Evolutionary conservation across 2,329 filamentous ascomycete species (phyloP).

Genomic region (Colletotrichum neosansevieriae): DNA sequence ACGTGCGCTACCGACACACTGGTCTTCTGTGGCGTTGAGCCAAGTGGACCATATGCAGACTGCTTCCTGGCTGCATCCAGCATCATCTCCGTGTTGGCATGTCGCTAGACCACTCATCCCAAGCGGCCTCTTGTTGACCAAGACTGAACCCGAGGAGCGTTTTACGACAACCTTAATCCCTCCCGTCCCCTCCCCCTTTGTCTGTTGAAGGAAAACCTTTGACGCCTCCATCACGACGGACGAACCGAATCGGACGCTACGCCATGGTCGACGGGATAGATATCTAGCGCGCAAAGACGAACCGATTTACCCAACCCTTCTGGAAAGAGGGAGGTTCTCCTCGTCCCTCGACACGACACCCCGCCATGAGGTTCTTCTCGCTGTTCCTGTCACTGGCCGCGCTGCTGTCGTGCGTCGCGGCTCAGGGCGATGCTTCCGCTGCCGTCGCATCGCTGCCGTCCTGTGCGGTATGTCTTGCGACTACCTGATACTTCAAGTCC

Average conservation of each 20-base stretch:
- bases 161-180: slow-evolving; percentile 38
- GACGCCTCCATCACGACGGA: slow-evolving; percentile 28
- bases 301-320: background rate
- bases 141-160: slow-evolving; percentile 20
- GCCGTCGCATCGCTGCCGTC: slow-evolving; percentile 44
- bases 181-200: slow-evolving; percentile 6
- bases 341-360: slow-evolving; percentile 1
- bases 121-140: slow-evolving; percentile 31
- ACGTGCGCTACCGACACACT: slow-evolving; percentile 24
- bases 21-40: slow-evolving; percentile 32
- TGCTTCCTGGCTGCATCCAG: slow-evolving; percentile 25
- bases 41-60: slow-evolving; percentile 30
- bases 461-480: slow-evolving; percentile 48
- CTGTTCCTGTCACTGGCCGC: slow-evolving; percentile 31
- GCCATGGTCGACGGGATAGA: slow-evolving; percentile 33
- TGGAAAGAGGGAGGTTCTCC: slow-evolving; percentile 19
- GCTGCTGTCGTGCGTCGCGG: slow-evolving; percentile 25
- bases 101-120: slow-evolving; percentile 33
- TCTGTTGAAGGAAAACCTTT: slow-evolving; percentile 1
- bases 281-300: slow-evolving; percentile 26
- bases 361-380: slow-evolving; percentile 31
- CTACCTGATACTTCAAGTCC: background rate
- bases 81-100: slow-evolving; percentile 37
- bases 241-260: slow-evolving; percentile 17
- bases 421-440: slow-evolving; percentile 27